Evolutionary conservation across 1,284 basidiomycete species (phyloP), one percentile per base, ranked within the genome.

Genomic region (Xanthoconium separans): DNA sequence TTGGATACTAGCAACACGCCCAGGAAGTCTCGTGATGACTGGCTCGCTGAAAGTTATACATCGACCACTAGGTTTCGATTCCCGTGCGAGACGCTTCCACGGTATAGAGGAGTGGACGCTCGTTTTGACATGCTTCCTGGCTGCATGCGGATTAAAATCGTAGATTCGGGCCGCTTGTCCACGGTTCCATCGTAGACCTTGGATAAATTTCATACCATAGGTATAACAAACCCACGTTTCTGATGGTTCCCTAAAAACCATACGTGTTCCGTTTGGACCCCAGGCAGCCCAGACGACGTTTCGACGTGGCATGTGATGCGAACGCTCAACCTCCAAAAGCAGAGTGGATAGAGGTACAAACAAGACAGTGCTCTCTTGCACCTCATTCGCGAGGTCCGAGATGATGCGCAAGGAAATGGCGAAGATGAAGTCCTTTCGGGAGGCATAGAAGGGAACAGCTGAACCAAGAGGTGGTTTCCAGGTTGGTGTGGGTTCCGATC

Each of bases 161-260:
- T 70, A 71, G 11, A 57, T 47, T n/a, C 58, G 56, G 4, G 63
- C 70, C 3, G 24, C 27, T 1, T 53, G 56, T 30, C 57, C 57
- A 4, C 47, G 34, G 16, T 47, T 55, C 69, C 68, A 67, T 45
- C 44, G 54, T 36, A 63, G 30, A 36, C 58, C 57, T 37, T 60
- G 65, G 58, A 72, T 72, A 54, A 72, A 82, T 56, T 72, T 75
- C 61, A 74, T 75, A 10, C 83, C 84, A 55, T 77, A 77, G 10
- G 81, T 74, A 61, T 81, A 82, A 66, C 84, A 86, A 10, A 82
- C 79, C 81, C 81, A 86, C 11, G 70, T 69, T 10, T 70, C 55
- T 27, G 77, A 78, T 37, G 73, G 71, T 33, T 62, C 59, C 27
- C 63, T 61, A 42, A 47, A 59, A 31, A 80, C 49, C 56, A 81